Evolutionary conservation across 441 rosid genomes (phyloP), one percentile per base, ranked within the genome.

Genomic region (Mallotus japonicus): DNA sequence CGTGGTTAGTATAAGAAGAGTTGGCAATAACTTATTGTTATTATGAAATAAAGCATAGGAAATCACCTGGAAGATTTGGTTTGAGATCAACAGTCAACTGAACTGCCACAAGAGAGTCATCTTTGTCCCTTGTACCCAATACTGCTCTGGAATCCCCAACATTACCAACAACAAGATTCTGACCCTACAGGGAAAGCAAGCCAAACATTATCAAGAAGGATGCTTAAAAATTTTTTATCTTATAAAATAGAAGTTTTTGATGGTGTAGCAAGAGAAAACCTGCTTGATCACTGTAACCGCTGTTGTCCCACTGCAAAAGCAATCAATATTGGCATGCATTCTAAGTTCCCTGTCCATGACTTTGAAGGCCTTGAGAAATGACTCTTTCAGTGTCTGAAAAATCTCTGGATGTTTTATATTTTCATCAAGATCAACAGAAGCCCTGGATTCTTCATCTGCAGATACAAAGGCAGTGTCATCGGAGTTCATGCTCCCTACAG

Each of bases 121-220:
- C 88, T 64, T 79, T 78, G 81, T 86, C 95, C 78, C 96, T 84
- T n/a, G 85, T 89, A 70, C 93, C 98, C 67, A 95, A 63, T 22
- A 93, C 86, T 24, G 97, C 99, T 86, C 98, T 88, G 8, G 99
- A 95, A 84, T 95, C 99, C 69, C 99, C 99, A 57, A 92, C 88
- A 81, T 95, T 95, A 76, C 95, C 98, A n/a, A 92, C 51, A 72
- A 95, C 86, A 83, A 95, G 90, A 85, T 84, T 81, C 62, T 75
- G 86, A 77, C 98, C 99, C 99, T 95, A 60, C 22, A 24, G 60
- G 78, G 78, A 62, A 50, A 65, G 47, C n/a, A 46, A 64, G 7
- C 22, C 65, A 75, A 53, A 55, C 50, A 64, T 65, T 40, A 69
- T 49, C 37, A 70, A 71, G 61, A 69, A 24, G 59, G 44, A 65